Evolutionary conservation across 2,329 filamentous ascomycete genomes (phyloP), one percentile per base, ranked within the genome.

Genomic region (Ascochyta koolunga): DNA sequence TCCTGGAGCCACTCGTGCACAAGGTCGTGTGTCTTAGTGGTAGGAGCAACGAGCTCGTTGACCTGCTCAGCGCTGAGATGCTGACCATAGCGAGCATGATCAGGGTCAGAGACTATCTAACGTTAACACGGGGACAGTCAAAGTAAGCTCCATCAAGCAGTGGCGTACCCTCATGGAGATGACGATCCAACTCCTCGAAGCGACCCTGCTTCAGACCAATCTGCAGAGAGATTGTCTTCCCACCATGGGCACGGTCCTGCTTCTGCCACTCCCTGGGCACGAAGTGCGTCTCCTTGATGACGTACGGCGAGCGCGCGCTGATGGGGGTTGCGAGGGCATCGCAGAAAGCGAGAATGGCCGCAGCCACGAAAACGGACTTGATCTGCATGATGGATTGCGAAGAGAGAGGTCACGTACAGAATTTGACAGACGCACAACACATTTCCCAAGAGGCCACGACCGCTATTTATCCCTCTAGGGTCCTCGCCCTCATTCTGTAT

Each of bases 121-220:
- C 24, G 19, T 48, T 48, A 53, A 59, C 31, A 25, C 18, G 29
- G 13, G 10, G 25, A 10, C 27, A 13, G 11, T 35, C 22, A 27
- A 27, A 10, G 27, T 11, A 36, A 22, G 33, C 1, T 4, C 37
- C 24, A 18, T n/a, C 19, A 5, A n/a, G 24, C 16, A 31, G 24
- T 0, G 35, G 48, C 65, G 59, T 69, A 80, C 79, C 77, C 70
- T 84, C 78, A 50, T 78, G 76, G 5, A 86, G 73, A 60, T 85
- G 82, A 55, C 78, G 76, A 67, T 86, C 82, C 18, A 86, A 73
- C 59, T 82, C 79, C 16, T 78, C 77, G 51, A 85, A 83, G 37
- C 81, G 80, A 53, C 78, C 76, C 67, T 86, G 84, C 75, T 82
- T 85, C 55, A 87, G 67, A 25, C 81, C 84, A 64, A 86, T 86